Percentiles rank a stretch among this genome's conserved stretches.
Evolutionary conservation across 2,329 filamentous ascomycete genomes (phyloP).

Genomic region (Beauveria bassiana): DNA sequence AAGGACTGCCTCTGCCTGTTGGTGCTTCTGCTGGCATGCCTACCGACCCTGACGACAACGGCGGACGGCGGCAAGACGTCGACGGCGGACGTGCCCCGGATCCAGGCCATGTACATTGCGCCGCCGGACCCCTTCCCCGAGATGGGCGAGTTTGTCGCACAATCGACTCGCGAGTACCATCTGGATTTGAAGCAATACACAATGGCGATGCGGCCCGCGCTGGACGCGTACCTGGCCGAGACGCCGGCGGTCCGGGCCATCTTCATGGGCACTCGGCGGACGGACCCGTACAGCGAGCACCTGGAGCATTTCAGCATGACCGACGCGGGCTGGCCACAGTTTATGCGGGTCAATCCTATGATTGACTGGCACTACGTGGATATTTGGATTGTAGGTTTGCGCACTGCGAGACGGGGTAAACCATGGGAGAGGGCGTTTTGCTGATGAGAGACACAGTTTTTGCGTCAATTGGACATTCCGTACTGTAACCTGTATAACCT

Average conservation of each 20-base stretch:
- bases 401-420: neutral
- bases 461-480: constrained; percentile 67
- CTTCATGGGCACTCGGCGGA: constrained; percentile 63
- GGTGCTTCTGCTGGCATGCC: constrained; percentile 69
- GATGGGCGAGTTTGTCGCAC: constrained; percentile 75
- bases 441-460: constrained; percentile 51
- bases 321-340: constrained; percentile 81
- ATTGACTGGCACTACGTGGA: constrained; percentile 97
- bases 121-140: constrained; percentile 75
- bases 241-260: constrained; percentile 55
- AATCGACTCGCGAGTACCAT: constrained; percentile 60
- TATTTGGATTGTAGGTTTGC: constrained; percentile 76
- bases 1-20: constrained; percentile 95
- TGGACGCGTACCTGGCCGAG: constrained; percentile 66
- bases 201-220: constrained; percentile 72
- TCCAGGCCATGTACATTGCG: constrained; percentile 86
- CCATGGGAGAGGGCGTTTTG: neutral
- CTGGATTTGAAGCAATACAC: constrained; percentile 69
- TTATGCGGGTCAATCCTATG: constrained; percentile 90
- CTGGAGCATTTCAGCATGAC: constrained; percentile 81
- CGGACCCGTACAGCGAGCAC: constrained; percentile 79
- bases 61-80: constrained; percentile 13
- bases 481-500: constrained; percentile 84
- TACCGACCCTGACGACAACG: constrained; percentile 25
- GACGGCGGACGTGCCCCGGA: constrained; percentile 15